Conservation (phyloP, 192 early-diverging fungal species). For the Coemansia sp. region DNA sequence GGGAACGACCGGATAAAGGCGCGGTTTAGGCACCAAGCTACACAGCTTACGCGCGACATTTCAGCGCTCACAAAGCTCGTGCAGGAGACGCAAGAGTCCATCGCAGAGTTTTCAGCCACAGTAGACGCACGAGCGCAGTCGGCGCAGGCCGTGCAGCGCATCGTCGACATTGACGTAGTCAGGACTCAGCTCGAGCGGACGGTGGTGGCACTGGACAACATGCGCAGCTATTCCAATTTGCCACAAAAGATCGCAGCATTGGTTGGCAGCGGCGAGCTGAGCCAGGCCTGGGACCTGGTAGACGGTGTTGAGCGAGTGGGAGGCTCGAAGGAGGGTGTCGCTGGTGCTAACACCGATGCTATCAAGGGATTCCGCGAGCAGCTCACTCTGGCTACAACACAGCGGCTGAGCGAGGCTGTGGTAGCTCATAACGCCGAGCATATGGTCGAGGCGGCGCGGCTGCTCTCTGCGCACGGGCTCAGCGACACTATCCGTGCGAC, state of each 20-base stretch:
- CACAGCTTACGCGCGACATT: slow-evolving; percentile 41
- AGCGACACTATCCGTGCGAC: slow-evolving; percentile 14
- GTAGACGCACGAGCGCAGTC: slow-evolving; percentile 19
- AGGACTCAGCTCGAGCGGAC: slow-evolving; percentile 21
- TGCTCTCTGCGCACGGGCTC: slow-evolving; percentile 19
- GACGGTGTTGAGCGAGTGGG: slow-evolving; percentile 5
- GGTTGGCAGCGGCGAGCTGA: slow-evolving; percentile 25
- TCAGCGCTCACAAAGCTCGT: slow-evolving; percentile 29
- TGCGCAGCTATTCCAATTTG: slow-evolving; percentile 36
- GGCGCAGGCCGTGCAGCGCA: slow-evolving; percentile 14
- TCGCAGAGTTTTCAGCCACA: slow-evolving; percentile 10
- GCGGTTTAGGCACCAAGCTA: slow-evolving; percentile 43
- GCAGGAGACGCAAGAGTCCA: slow-evolving; percentile 21
- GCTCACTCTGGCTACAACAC: slow-evolving; percentile 11
- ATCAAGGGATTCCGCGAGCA: slow-evolving; percentile 1
- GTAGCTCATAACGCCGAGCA: slow-evolving; percentile 11
- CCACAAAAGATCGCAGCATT: slow-evolving; percentile 32
- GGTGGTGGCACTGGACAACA: slow-evolving; percentile 22
- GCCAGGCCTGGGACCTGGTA: slow-evolving; percentile 33
- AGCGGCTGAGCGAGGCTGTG: slow-evolving; percentile 8
- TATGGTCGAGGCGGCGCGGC: slow-evolving; percentile 2
- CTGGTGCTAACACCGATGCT: slow-evolving; percentile 1
- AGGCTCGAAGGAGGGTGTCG: neutral
- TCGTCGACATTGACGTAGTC: slow-evolving; percentile 29
- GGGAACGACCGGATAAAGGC: slow-evolving; percentile 47